Percentiles rank a stretch among this genome's conserved stretches.
phyloP scores from a whole-genome alignment of 148 eudicot genomes.

The Rhododendron simsii region DNA sequence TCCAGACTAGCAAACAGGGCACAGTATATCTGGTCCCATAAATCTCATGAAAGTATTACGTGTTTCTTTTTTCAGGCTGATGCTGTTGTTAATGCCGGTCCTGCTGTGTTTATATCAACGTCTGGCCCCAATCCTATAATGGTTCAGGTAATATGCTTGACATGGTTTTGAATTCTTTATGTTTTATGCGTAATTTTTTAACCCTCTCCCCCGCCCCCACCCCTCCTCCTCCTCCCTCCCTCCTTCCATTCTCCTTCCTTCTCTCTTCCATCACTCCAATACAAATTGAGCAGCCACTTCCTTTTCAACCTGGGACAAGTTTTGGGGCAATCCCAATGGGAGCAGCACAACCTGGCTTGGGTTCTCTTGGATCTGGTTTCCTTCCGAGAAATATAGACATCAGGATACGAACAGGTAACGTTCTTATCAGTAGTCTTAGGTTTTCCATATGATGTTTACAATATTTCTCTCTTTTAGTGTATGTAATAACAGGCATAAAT shows the following conservation, averaged over 20 bases:
- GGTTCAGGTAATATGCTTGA: slow-evolving; percentile 41
- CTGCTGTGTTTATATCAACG: slow-evolving; percentile 46
- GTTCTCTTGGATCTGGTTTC: slow-evolving; percentile 40
- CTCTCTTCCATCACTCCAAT: not conserved
- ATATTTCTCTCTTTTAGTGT: not conserved
- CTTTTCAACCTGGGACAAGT: slow-evolving; percentile 42
- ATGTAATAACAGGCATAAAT: not conserved
- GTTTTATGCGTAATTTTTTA: not conserved
- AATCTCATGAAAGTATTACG: not conserved
- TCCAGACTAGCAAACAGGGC: not conserved
- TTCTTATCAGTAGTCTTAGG: not conserved
- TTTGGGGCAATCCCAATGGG: slow-evolving; percentile 40
- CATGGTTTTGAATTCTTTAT: not conserved
- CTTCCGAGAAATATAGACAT: slow-evolving; percentile 52
- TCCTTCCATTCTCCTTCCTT: not conserved
- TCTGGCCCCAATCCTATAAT: slow-evolving; percentile 53
- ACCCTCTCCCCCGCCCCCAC: not conserved
- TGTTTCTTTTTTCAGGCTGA: slow-evolving; percentile 28
- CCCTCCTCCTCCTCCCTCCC: too few relatives aligned
- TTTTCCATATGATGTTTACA: not conserved
- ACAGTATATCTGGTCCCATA: not conserved
- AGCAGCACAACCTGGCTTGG: slow-evolving; percentile 26
- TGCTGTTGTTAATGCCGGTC: slow-evolving; percentile 50
- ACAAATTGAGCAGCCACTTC: slow-evolving; percentile 33
- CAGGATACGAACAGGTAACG: slow-evolving; percentile 46